Percentiles rank a stretch among this genome's conserved stretches.
These are phyloP conservation scores for Rhodotorula taiwanensis DNA, from an alignment of 768 basidiomycete species.

Conservation along the genomic window DNA sequence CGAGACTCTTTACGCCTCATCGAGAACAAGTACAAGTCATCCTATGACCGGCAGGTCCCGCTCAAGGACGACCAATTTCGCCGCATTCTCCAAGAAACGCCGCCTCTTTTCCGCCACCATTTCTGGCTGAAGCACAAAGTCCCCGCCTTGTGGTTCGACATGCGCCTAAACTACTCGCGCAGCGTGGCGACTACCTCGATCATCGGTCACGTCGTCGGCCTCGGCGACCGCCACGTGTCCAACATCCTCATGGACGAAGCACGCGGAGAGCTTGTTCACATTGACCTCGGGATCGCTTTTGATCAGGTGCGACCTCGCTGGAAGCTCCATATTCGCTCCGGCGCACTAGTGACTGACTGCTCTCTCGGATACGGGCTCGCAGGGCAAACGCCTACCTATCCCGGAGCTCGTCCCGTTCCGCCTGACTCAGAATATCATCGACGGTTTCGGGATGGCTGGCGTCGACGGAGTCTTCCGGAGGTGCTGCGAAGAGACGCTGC, in stretches of 20 bases:
- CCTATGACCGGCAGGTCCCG: constrained; percentile 7
- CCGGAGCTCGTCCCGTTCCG: constrained; percentile 93
- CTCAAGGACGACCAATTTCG: constrained; percentile 43
- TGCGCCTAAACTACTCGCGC: constrained; percentile 79
- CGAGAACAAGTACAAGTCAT: constrained; percentile 10
- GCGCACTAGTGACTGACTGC: background rate
- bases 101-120: constrained; percentile 87
- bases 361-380: background rate
- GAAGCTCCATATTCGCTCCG: background rate
- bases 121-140: constrained; percentile 84
- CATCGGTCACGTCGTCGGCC: constrained; percentile 81
- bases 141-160: constrained; percentile 85
- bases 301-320: constrained; percentile 51
- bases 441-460: constrained; percentile 84
- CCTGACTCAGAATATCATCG: constrained; percentile 85
- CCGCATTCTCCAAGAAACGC: constrained; percentile 51
- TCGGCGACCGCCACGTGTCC: constrained; percentile 84
- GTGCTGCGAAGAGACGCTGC: constrained; percentile 87
- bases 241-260: constrained; percentile 82
- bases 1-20: background rate
- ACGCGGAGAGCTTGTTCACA: constrained; percentile 85
- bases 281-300: constrained; percentile 93
- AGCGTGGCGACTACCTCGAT: constrained; percentile 91
- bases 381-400: constrained; percentile 72
- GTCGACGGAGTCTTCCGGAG: constrained; percentile 90